Evolutionary conservation across 257 asterid genomes (phyloP), one percentile per base, ranked within the genome.

Genomic region (Avicennia marina): DNA sequence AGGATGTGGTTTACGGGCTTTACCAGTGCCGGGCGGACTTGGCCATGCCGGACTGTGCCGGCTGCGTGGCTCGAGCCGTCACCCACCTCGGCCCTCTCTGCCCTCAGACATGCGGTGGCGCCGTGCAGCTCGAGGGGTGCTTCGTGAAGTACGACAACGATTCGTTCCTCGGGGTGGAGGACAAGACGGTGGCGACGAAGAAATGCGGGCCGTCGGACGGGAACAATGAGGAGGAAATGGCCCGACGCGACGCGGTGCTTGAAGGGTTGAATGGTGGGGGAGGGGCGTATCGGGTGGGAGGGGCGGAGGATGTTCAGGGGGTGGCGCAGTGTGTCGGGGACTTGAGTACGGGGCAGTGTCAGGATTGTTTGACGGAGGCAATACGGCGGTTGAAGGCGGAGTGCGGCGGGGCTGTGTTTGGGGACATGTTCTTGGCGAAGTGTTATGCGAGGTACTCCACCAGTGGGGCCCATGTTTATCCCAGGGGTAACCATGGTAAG

Each of bases 301-400:
- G 95, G 42, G 64, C 95, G 0, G 72, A 68, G 69, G 94, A 78
- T 32, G 82, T 81, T 1, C 82, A 79, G 60, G 98, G 98, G 38
- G 77, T 88, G 81, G 95, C 93, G 67, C 96, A 91, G 74, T 91
- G 98, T 48, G 85, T 81, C 1, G 98, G 98, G 38, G 98, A 91
- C 58, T 62, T 91, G 78, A 88, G 89, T 52, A 25, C 0, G 42
- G 95, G 85, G 36, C 86, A 88, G 81, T 91, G 98, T 17, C 95
- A 91, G 78, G 96, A 85, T 45, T 91, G 98, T 29, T 17, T 88
- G 53, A 49, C 83, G 68, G 96, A 85, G 77, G 94, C 95, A 22
- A 78, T 91, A 55, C 58, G 76, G 64, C 85, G 79, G 84, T 56
- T 91, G 74, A 91, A 67, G 72, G 69, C 64, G 33, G 96, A 88